phyloP scores from a whole-genome alignment of 208 protist genomes.

The Borovskyia barvae region DNA sequence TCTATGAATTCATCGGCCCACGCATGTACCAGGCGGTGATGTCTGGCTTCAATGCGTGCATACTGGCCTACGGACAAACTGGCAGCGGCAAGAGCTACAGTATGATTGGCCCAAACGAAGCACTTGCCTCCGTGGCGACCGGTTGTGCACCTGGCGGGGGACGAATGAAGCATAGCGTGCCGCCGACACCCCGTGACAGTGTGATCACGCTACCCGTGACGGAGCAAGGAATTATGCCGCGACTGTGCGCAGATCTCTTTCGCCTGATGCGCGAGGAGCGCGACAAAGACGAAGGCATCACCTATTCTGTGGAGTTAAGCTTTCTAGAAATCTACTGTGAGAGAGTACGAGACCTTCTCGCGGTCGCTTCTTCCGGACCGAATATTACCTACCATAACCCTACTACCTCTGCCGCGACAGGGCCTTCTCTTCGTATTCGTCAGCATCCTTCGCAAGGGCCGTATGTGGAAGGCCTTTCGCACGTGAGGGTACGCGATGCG shows the following conservation, averaged over 20 bases:
- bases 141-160: background rate
- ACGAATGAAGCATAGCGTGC: background rate
- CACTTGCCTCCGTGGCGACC: slow-evolving; percentile 3
- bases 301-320: slow-evolving; percentile 66
- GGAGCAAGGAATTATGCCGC: slow-evolving; percentile 82
- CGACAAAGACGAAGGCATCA: slow-evolving; percentile 53
- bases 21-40: slow-evolving; percentile 70
- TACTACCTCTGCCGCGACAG: background rate
- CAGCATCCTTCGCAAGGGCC: slow-evolving; percentile 75
- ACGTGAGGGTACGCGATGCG: slow-evolving; percentile 58
- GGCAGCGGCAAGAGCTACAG: slow-evolving; percentile 91
- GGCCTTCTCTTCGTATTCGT: slow-evolving; percentile 50
- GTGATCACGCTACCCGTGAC: background rate
- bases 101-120: slow-evolving; percentile 76
- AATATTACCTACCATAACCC: background rate
- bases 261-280: slow-evolving; percentile 60
- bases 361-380: background rate
- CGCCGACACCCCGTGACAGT: background rate
- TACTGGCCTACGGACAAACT: slow-evolving; percentile 92
- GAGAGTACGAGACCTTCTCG: slow-evolving; percentile 75
- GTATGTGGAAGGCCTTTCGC: slow-evolving; percentile 75
- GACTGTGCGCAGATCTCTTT: slow-evolving; percentile 72
- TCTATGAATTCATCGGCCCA: slow-evolving; percentile 81
- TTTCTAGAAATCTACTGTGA: slow-evolving; percentile 93
- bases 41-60: slow-evolving; percentile 84